These are phyloP conservation scores for Striga asiatica DNA, from an alignment of 257 asterid genomes.

Conservation along the genomic window DNA sequence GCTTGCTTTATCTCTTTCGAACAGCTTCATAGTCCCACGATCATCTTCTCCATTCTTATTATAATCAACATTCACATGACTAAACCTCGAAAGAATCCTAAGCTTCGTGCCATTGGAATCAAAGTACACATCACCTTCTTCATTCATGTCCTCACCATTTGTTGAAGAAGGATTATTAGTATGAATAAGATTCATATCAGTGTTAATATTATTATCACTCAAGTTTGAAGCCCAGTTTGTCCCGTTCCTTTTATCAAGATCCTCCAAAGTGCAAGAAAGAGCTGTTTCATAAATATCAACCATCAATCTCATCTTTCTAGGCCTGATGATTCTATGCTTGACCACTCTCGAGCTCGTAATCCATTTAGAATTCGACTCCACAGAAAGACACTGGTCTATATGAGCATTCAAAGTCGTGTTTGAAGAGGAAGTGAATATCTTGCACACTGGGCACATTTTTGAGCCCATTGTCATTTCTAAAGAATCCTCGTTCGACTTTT, in stretches of 20 bases:
- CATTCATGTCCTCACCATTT: constrained; percentile 27
- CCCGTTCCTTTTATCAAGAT: constrained; percentile 85
- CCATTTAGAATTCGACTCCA: constrained; percentile 39
- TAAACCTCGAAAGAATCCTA: constrained; percentile 59
- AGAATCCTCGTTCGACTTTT: constrained; percentile 33
- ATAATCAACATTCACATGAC: constrained; percentile 23
- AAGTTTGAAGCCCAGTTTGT: constrained; percentile 57
- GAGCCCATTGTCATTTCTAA: constrained; percentile 78
- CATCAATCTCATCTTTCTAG: constrained; percentile 60
- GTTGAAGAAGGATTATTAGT: constrained; percentile 28
- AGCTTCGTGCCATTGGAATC: constrained; percentile 80
- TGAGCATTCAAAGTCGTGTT: constrained; percentile 97
- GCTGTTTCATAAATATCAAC: constrained; percentile 73
- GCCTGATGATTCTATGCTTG: constrained; percentile 66
- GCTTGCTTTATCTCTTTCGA: constrained; percentile 30
- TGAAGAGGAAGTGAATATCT: constrained; percentile 78
- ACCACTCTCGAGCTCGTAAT: constrained; percentile 30
- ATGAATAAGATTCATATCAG: too few relatives aligned
- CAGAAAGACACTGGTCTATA: constrained; percentile 91
- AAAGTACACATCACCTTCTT: constrained; percentile 58
- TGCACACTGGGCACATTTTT: constrained; percentile 95
- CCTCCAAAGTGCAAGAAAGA: constrained; percentile 60
- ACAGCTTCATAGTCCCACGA: constrained; percentile 23
- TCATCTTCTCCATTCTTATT: constrained; percentile 24
- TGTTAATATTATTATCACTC: too few relatives aligned